A percentile compares a stretch with the other conserved stretches of the same genome.
phyloP scores from a whole-genome alignment of 78 protist genomes.

The Dictyostelium citrinum region DNA sequence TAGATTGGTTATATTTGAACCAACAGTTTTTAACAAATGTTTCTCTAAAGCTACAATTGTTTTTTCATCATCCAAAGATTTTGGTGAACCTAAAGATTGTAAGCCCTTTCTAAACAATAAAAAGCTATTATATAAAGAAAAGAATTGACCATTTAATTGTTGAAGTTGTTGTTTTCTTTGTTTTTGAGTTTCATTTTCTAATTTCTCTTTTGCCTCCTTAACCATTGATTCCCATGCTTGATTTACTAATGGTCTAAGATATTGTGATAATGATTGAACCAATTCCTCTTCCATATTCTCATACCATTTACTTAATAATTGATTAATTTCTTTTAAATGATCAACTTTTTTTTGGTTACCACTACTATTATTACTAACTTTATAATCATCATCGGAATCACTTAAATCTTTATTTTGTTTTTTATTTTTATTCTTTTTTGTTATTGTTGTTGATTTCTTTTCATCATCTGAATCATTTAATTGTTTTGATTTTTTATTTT shows the following conservation, averaged over 20 bases:
- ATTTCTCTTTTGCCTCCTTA: slow-evolving; percentile 51
- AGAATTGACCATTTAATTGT: neutral
- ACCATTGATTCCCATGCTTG: slow-evolving; percentile 56
- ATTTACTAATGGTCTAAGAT: slow-evolving; percentile 58
- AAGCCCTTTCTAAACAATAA: slow-evolving; percentile 64
- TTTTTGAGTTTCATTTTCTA: slow-evolving; percentile 52
- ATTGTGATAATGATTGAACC: slow-evolving; percentile 40
- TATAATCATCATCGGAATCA: slow-evolving; percentile 48
- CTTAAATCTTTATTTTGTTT: neutral
- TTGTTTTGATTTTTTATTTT: neutral
- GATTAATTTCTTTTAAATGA: slow-evolving; percentile 58
- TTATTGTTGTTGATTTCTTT: slow-evolving; percentile 20
- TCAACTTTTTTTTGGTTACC: slow-evolving; percentile 8
- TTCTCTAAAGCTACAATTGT: slow-evolving; percentile 4
- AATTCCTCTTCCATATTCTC: slow-evolving; percentile 71
- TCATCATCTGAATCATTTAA: slow-evolving; percentile 3
- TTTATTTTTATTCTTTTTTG: neutral
- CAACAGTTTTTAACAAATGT: slow-evolving; percentile 43
- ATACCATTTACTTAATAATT: slow-evolving; percentile 43
- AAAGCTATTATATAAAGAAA: slow-evolving; percentile 11
- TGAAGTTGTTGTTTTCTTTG: slow-evolving; percentile 32
- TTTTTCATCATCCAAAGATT: neutral
- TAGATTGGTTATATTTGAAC: slow-evolving; percentile 22
- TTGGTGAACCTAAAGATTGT: neutral
- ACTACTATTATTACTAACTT: neutral